These are phyloP conservation scores for Vigna angularis DNA, from an alignment of 306 rosid species.

Conservation along the genomic window DNA sequence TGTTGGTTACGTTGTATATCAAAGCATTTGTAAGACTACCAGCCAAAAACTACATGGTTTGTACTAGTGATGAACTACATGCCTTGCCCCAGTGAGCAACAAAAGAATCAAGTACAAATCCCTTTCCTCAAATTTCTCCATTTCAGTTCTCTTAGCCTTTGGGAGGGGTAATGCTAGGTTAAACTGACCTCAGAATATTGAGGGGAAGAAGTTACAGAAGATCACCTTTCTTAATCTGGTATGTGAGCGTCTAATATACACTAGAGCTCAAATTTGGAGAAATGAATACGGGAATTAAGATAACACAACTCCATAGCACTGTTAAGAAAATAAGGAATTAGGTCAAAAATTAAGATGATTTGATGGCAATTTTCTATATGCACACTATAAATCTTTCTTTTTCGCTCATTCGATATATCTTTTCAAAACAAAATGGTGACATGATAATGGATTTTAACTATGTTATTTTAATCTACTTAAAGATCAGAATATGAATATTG, in stretches of 20 bases:
- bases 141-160: background rate
- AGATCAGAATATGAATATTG: no score
- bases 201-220: background rate
- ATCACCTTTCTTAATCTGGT: background rate
- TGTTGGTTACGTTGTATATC: background rate
- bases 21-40: background rate
- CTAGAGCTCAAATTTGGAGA: background rate
- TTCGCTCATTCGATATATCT: no score
- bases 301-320: background rate
- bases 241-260: background rate
- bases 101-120: background rate
- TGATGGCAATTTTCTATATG: no score
- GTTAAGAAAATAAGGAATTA: background rate
- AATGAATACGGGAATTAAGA: background rate
- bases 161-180: background rate
- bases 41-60: no score
- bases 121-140: background rate
- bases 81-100: background rate
- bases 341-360: background rate
- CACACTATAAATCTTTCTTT: no score
- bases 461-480: no score
- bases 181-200: background rate
- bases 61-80: no score
- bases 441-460: no score
- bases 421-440: no score